Conservation (phyloP, 1,284 basidiomycete species). For the Trichosporon asahii region DNA sequence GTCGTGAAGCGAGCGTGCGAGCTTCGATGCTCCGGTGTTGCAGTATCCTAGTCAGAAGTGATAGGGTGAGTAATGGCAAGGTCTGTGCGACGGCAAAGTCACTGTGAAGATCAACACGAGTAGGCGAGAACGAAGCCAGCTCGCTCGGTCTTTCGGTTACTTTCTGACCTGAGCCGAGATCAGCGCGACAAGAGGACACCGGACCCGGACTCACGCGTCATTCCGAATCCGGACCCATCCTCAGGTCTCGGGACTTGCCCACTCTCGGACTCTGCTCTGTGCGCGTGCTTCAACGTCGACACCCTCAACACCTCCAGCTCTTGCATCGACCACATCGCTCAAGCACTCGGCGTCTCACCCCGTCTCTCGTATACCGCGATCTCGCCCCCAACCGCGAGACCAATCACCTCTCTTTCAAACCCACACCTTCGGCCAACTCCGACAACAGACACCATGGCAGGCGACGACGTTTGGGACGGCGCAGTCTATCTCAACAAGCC, state of each 20-base stretch:
- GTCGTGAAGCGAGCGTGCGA: too few species aligned
- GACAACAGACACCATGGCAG: background rate
- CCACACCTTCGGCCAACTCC: background rate
- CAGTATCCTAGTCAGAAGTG: too few species aligned
- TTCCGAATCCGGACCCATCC: background rate
- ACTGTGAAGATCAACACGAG: background rate
- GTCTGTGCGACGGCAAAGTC: too few species aligned
- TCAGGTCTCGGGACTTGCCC: background rate
- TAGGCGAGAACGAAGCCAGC: background rate
- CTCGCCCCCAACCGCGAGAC: background rate
- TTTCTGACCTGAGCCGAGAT: background rate
- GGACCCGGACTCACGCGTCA: background rate
- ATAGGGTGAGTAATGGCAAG: too few species aligned
- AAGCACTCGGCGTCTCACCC: background rate
- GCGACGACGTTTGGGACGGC: slow-evolving; percentile 35
- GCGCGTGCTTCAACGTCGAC: too few species aligned
- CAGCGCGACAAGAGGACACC: background rate
- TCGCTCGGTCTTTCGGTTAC: too few species aligned
- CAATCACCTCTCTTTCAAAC: background rate
- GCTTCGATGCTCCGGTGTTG: too few species aligned
- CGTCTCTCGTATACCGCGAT: background rate
- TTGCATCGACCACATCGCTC: too few species aligned
- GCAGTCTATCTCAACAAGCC: slow-evolving; percentile 34
- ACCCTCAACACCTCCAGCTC: too few species aligned
- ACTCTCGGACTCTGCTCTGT: background rate